A percentile compares a stretch with the other conserved stretches of the same genome.
Conservation (phyloP, 2,329 filamentous ascomycete species). For the Fusarium circinatum region DNA sequence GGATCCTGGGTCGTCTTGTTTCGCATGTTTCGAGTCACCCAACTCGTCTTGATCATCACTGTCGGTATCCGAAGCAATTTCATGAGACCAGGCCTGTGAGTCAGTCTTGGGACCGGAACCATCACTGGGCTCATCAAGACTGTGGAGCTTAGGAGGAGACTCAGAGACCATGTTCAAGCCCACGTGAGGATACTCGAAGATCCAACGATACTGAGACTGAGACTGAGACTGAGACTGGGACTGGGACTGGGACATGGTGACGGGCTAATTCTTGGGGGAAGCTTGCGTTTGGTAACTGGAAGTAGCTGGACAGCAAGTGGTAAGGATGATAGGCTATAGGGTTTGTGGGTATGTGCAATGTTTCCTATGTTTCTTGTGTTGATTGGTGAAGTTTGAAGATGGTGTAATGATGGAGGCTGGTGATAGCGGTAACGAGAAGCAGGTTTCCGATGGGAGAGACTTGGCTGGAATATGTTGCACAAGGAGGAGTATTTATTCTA, state of each 20-base stretch:
- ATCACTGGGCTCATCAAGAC: background rate
- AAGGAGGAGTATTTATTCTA: background rate
- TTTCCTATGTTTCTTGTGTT: background rate
- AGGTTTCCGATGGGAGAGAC: background rate
- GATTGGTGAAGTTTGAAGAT: background rate
- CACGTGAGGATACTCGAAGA: constrained; percentile 10
- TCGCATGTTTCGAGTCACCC: background rate
- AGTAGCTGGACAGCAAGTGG: background rate
- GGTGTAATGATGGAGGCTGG: background rate
- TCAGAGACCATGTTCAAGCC: constrained; percentile 1
- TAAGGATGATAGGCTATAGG: background rate
- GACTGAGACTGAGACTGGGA: background rate
- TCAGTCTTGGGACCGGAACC: background rate
- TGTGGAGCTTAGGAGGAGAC: background rate
- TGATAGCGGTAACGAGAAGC: background rate
- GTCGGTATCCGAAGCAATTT: background rate
- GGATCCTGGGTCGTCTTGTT: background rate
- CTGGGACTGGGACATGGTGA: background rate
- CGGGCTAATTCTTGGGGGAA: too few species aligned
- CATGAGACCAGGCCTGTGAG: background rate
- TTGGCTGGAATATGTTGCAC: background rate
- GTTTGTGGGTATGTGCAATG: background rate
- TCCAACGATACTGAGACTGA: background rate
- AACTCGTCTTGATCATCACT: background rate
- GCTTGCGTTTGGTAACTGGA: background rate